Base-by-base conservation (phyloP, 83 land plant species). In the Larix sibirica region DNA sequence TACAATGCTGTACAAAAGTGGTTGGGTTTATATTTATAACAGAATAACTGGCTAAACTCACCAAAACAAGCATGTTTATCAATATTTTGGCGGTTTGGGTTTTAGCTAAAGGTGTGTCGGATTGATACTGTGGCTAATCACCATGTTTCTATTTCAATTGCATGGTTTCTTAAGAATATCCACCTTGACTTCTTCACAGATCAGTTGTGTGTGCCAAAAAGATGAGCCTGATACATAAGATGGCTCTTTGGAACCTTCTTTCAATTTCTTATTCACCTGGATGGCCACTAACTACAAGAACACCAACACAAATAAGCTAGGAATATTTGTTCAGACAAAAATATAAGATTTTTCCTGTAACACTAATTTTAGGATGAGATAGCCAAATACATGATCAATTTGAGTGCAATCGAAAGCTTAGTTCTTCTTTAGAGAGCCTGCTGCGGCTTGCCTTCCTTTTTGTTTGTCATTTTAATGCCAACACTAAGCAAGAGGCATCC, bases 131-230 rank as follows among this genome's bases (percentile, higher is more conserved):
- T 80, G 66, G 76, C 24, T 74, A 80, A n/a, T 16, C 59, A 8
- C 28, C 28, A 28, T 28, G 77, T 6, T 24, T 60, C 61, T 31
- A 60, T 62, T 40, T 31, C 40, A 26, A 17, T 14, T 16, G 47
- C 80, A 13, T 24, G 80, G 26, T 24, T 54, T 58, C 6, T 50
- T 24, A 31, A 24, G 13, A 28, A 44, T 77, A 86, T 59, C 81
- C 70, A 63, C 70, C 33, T 50, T 65, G 81, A 59, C 86, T 54
- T 90, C 92, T 21, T 87, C 90, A 75, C 47, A 47, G 33, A 77
- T n/a, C 28, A 54, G 26, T 24, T 50, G 62, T 3, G 42, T 3
- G 42, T 40, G 42, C 42, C 42, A 3, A 40, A 40, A 4, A 40
- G 28, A 28, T 28, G 28, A 28, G 28, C 28, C 28, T 76, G 23